Percentiles rank a stretch among this genome's conserved stretches.
These are phyloP conservation scores for Schizochytrium sp. DNA, from an alignment of 108 stramenopile genomes.

Conservation along the genomic window DNA sequence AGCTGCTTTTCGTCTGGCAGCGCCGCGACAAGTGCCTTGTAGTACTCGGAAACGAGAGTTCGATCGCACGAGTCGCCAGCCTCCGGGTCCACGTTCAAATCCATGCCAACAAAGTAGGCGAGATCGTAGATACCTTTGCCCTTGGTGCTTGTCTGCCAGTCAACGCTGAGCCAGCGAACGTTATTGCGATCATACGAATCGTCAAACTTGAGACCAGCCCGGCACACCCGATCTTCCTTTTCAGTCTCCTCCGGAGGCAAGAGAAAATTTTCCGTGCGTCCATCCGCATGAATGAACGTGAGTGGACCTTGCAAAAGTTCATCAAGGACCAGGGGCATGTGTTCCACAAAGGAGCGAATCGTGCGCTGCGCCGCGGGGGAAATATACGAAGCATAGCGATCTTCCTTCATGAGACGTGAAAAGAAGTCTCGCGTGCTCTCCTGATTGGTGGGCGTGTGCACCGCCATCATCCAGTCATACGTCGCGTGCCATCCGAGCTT, in stretches of 20 bases:
- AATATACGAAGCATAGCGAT: not conserved
- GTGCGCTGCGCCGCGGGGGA: not conserved
- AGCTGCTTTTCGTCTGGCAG: not conserved
- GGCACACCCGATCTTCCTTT: not conserved
- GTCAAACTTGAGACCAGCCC: not conserved
- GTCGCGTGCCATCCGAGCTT: not conserved
- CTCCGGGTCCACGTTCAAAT: not conserved
- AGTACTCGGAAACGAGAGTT: not conserved
- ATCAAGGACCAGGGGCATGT: not conserved
- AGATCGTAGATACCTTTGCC: not conserved
- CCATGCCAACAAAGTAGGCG: not conserved
- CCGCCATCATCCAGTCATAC: not conserved
- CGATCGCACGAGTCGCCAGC: not conserved
- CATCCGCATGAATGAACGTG: not conserved
- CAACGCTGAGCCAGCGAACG: not conserved
- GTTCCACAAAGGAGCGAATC: not conserved
- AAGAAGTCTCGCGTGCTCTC: not conserved
- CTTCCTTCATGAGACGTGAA: not conserved
- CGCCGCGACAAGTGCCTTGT: not conserved
- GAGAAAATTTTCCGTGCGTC: not conserved
- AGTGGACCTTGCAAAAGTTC: not conserved
- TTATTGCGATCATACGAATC: not conserved
- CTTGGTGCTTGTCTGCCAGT: not conserved
- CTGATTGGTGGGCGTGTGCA: not conserved
- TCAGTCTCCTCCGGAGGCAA: not conserved